Percentiles rank a stretch among this genome's conserved stretches.
phyloP scores from a whole-genome alignment of 805 yeast species.

The Candida parachauliodes region DNA sequence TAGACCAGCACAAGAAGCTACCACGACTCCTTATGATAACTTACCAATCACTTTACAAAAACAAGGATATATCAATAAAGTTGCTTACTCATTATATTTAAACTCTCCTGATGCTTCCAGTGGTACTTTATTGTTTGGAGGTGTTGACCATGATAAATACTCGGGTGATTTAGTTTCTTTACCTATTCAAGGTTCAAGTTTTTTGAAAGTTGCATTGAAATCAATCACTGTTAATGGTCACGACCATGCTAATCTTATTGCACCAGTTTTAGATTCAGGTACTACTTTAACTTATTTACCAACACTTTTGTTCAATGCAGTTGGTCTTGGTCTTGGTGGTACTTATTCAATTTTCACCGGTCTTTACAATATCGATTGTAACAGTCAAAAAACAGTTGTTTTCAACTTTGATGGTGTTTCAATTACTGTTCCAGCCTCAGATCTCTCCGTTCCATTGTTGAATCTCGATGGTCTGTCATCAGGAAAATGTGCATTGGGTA shows the following conservation, averaged over 20 bases:
- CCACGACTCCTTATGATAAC: constrained; percentile 21
- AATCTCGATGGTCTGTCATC: constrained; percentile 37
- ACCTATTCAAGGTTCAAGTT: constrained; percentile 14
- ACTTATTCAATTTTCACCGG: constrained; percentile 26
- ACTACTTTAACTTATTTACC: constrained; percentile 38
- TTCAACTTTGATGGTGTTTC: constrained; percentile 37
- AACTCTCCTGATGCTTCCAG: constrained; percentile 15
- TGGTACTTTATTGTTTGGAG: constrained; percentile 32
- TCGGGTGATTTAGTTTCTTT: constrained; percentile 18
- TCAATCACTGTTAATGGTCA: constrained; percentile 13
- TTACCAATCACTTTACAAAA: constrained; percentile 29
- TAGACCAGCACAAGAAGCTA: constrained; percentile 10
- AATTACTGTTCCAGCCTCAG: constrained; percentile 13
- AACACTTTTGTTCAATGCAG: constrained; percentile 14
- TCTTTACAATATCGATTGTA: constrained; percentile 40
- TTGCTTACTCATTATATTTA: constrained; percentile 37
- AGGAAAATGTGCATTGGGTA: constrained; percentile 18
- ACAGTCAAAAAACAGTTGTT: constrained; percentile 3
- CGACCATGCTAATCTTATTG: constrained; percentile 8
- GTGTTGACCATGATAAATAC: constrained; percentile 27
- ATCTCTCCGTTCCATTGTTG: constrained; percentile 10
- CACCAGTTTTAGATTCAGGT: constrained; percentile 22
- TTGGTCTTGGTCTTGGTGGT: constrained; percentile 10
- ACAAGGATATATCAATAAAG: constrained; percentile 30
- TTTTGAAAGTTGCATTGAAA: constrained; percentile 21